These are phyloP conservation scores for Neurospora tetraspora DNA, from an alignment of 495 filamentous ascomycete species.

Conservation along the genomic window DNA sequence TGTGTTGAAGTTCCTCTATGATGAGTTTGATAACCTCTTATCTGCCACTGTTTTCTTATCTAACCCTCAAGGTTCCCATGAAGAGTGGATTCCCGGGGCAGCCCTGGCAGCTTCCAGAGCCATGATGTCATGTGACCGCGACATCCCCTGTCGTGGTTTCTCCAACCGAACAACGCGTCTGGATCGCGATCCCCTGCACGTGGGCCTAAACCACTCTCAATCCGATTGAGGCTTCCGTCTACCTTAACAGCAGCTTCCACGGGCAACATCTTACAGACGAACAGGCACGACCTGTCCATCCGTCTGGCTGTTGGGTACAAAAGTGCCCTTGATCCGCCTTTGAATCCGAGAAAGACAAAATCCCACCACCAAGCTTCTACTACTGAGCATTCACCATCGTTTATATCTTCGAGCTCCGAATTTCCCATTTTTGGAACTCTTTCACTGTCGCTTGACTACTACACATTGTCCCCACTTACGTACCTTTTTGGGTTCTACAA, in stretches of 20 bases:
- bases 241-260: neutral
- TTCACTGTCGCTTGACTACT: neutral
- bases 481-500: neutral
- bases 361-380: neutral
- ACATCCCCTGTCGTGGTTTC: slow-evolving; percentile 1
- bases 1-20: neutral
- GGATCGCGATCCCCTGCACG: neutral
- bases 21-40: neutral
- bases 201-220: neutral
- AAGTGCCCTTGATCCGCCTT: neutral
- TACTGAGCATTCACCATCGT: slow-evolving; percentile 1
- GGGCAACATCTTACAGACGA: neutral
- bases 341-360: neutral
- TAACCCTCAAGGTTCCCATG: neutral
- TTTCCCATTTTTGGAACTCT: neutral
- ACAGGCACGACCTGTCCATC: neutral
- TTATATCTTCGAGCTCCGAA: neutral
- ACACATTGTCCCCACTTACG: neutral
- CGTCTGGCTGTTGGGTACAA: neutral
- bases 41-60: neutral
- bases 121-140: slow-evolving; percentile 5
- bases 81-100: neutral
- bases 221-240: neutral
- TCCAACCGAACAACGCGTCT: neutral
- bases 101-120: neutral